Base-by-base conservation (phyloP, 139 green algal genomes). In the Coccomyxa sp. region DNA sequence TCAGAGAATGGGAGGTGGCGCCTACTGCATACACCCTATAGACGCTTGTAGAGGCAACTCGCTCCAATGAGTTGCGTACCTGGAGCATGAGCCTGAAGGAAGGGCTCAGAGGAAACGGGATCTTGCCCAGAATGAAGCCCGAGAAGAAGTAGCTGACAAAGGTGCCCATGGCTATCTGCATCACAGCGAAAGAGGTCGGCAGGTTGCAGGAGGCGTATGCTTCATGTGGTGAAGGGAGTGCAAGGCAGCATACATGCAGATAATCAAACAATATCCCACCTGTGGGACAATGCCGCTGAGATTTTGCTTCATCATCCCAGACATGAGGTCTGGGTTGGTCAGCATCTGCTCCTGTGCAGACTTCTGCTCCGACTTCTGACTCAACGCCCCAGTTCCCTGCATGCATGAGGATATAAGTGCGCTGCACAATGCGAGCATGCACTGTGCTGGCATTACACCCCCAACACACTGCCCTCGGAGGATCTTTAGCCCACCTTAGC, bases 231-330 rank as follows among this genome's bases (percentile, higher is more conserved):
- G n/a, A n/a, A n/a, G n/a, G n/a, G n/a, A n/a, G n/a, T n/a, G n/a
- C n/a, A n/a, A n/a, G n/a, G n/a, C 50, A 64, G 31, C n/a, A n/a
- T n/a, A n/a, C n/a, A n/a, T n/a, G n/a, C n/a, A n/a, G n/a, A n/a
- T n/a, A n/a, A n/a, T n/a, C n/a, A n/a, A n/a, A n/a, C 55, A 34
- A 29, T 41, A 1, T 9, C 79, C 0, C 72, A 92, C 90, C 88
- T 95, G 91, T 12, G 91, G 91, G 34, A 94, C 84, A 55, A 97
- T 86, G 39, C 90, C 92, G 27, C 54, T 88, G 70, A 94, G 78
- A 78, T 95, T 92, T 82, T 95, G 92, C 85, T 96, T 97, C 88
- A 97, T 92, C 93, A 97, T 97, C 80, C 93, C 88, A 35, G 91
- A 88, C 92, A 97, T 95, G 71, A 95, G 82, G 74, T 89, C 91